Conservation (phyloP, 176 grass and related monocot species). For the Urochloa ruziziensis region DNA sequence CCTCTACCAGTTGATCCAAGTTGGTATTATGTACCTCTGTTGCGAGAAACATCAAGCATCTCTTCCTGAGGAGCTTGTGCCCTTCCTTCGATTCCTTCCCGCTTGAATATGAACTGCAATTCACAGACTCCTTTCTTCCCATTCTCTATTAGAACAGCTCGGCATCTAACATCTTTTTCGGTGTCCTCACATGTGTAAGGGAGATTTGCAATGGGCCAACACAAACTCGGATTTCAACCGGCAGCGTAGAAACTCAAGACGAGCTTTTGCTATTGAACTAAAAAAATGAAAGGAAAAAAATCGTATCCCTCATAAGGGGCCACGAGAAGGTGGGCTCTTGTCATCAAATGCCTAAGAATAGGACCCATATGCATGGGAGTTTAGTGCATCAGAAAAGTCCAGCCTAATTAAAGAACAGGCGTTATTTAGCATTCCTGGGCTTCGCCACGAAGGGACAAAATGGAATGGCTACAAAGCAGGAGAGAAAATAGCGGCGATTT, state of each 20-base stretch:
- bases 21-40: not conserved
- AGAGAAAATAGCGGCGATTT: not conserved
- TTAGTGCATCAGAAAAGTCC: not conserved
- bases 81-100: not conserved
- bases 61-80: not conserved
- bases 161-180: constrained; percentile 12
- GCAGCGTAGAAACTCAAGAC: not conserved
- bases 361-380: not conserved
- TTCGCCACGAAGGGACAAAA: not conserved
- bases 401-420: constrained; percentile 21
- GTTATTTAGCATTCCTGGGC: constrained; percentile 21
- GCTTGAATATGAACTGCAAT: not conserved
- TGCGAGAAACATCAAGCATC: not conserved
- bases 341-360: constrained; percentile 23
- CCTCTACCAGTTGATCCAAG: not conserved
- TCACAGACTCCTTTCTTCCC: not conserved
- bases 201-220: not conserved
- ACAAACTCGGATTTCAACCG: not conserved
- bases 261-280: not conserved
- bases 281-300: not conserved
- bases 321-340: not conserved
- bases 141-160: constrained; percentile 19
- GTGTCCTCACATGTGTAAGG: not conserved
- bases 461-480: not conserved
- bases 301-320: not conserved